A percentile compares a stretch with the other conserved stretches of the same genome.
These are phyloP conservation scores for Periconia macrospinosa DNA, from an alignment of 2,329 filamentous ascomycete species.

Conservation along the genomic window DNA sequence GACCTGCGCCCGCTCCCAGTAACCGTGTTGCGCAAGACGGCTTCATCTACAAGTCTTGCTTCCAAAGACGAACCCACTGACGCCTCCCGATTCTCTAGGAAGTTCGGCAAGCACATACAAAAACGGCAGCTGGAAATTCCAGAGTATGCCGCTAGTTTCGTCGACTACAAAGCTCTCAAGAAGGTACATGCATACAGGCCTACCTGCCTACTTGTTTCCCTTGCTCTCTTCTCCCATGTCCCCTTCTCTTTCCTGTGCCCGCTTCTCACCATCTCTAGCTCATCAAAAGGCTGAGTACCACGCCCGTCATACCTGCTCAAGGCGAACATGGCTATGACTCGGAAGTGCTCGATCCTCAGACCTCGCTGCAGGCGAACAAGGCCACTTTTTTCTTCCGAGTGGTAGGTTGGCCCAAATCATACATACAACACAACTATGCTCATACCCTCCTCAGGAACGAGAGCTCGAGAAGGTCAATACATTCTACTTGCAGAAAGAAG, in stretches of 20 bases:
- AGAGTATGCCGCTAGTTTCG: constrained; percentile 98
- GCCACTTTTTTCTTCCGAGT: constrained; percentile 98
- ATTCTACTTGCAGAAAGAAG: constrained; percentile 97
- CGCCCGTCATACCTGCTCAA: constrained; percentile 78
- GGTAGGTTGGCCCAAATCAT: constrained; percentile 55
- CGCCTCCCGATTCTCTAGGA: constrained; percentile 64
- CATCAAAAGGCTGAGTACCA: constrained; percentile 96
- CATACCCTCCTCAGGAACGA: constrained; percentile 67
- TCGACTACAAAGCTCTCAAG: constrained; percentile 98
- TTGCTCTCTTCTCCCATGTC: neutral
- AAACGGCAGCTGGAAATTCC: constrained; percentile 98
- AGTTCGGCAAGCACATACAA: constrained; percentile 99
- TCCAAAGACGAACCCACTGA: constrained; percentile 43
- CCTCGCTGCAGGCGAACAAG: constrained; percentile 91
- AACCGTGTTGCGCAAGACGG: constrained; percentile 34
- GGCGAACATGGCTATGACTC: constrained; percentile 56
- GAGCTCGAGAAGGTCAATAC: constrained; percentile 98
- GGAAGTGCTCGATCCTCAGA: constrained; percentile 72
- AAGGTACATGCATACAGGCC: constrained; percentile 65
- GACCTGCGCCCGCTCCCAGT: constrained; percentile 33
- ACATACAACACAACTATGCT: neutral
- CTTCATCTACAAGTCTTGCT: constrained; percentile 38
- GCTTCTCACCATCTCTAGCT: constrained; percentile 61
- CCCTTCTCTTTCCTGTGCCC: neutral
- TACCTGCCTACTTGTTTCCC: neutral